These are phyloP conservation scores for Blepharisma stoltei DNA, from an alignment of 73 alveolate genomes.

Conservation along the genomic window DNA sequence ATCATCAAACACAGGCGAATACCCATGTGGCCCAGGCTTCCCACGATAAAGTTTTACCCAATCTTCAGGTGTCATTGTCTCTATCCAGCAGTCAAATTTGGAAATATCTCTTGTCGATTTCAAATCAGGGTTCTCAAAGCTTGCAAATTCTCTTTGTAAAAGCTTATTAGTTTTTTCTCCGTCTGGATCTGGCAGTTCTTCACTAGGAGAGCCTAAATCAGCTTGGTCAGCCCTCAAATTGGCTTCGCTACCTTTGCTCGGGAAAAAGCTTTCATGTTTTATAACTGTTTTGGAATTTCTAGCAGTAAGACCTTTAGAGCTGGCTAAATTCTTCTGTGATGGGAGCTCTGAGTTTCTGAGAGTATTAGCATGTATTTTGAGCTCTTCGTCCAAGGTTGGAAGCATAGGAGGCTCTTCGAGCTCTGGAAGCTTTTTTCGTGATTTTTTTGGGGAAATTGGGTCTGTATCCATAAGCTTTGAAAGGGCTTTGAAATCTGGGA, in stretches of 20 bases:
- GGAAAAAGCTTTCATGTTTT: background rate
- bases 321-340: background rate
- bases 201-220: background rate
- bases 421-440: background rate
- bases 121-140: constrained; percentile 22
- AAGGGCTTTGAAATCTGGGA: constrained; percentile 21
- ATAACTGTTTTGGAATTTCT: background rate
- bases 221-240: constrained; percentile 8
- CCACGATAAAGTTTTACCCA: constrained; percentile 80
- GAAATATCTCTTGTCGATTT: constrained; percentile 60
- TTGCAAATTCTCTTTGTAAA: constrained; percentile 12
- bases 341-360: background rate
- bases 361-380: background rate
- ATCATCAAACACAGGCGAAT: constrained; percentile 85
- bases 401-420: background rate
- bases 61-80: constrained; percentile 77
- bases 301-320: constrained; percentile 26
- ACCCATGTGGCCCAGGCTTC: constrained; percentile 84
- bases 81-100: constrained; percentile 90
- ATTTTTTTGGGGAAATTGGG: background rate
- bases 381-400: background rate
- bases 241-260: constrained; percentile 17
- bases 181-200: constrained; percentile 11
- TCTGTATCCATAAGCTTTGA: background rate
- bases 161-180: background rate